These are phyloP conservation scores for Niebla homalea DNA, from an alignment of 495 filamentous ascomycete genomes.

Conservation along the genomic window DNA sequence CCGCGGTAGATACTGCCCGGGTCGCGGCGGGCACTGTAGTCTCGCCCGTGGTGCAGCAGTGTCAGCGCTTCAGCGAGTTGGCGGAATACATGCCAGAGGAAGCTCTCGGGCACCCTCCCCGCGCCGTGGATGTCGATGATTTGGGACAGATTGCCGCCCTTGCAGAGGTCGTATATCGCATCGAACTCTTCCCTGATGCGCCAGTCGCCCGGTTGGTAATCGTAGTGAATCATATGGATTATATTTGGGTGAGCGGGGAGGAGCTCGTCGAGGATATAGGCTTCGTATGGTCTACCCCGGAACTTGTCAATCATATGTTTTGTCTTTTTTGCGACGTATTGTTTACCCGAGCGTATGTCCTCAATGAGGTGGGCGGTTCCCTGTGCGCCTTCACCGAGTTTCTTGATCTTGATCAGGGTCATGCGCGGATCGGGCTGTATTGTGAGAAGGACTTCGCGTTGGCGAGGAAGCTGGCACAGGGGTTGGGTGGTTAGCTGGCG, in stretches of 20 bases:
- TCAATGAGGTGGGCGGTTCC: not conserved
- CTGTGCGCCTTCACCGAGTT: constrained; percentile 5
- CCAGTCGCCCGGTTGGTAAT: not conserved
- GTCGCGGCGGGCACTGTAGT: not conserved
- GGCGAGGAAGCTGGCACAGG: no score
- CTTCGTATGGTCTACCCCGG: not conserved
- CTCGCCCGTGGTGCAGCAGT: constrained; percentile 16
- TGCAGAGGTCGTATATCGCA: not conserved
- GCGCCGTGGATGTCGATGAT: not conserved
- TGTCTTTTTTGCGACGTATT: constrained; percentile 2
- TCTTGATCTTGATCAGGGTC: not conserved
- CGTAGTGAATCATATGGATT: not conserved
- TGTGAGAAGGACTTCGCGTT: no score
- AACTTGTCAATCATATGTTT: not conserved
- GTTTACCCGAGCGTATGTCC: not conserved
- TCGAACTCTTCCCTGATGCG: not conserved
- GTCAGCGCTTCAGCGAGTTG: constrained; percentile 19
- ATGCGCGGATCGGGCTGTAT: no score
- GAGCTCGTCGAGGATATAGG: not conserved
- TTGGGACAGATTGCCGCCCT: not conserved
- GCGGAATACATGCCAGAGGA: constrained; percentile 22
- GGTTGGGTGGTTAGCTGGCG: no score
- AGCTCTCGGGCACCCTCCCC: constrained; percentile 12
- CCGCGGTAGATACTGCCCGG: no score
- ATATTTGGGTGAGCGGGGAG: not conserved